These are phyloP conservation scores for Pseudogymnoascus sp. DNA, from an alignment of 2,329 filamentous ascomycete genomes.

Conservation along the genomic window DNA sequence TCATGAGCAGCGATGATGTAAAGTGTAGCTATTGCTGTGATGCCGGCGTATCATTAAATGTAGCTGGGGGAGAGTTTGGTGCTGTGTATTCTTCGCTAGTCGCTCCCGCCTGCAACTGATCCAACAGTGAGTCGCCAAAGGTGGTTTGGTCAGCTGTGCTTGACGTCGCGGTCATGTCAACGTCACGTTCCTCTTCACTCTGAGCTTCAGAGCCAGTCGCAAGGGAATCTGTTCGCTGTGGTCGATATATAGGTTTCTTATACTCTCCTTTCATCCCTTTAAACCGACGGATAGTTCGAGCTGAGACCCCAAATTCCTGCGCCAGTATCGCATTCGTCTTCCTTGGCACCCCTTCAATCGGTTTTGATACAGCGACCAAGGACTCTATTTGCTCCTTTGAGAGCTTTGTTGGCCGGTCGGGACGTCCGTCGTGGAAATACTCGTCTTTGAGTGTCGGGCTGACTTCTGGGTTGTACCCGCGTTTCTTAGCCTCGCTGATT, in stretches of 20 bases:
- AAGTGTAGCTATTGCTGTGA: background rate
- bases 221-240: background rate
- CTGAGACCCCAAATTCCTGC: background rate
- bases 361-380: background rate
- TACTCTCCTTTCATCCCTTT: background rate
- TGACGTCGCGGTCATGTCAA: background rate
- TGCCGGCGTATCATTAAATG: background rate
- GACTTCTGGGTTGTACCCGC: background rate
- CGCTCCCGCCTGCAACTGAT: background rate
- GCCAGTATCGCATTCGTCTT: background rate
- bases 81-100: background rate
- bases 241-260: background rate
- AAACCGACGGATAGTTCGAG: background rate
- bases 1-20: background rate
- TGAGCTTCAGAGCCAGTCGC: background rate
- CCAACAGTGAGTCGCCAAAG: background rate
- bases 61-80: background rate
- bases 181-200: background rate
- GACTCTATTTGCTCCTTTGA: background rate
- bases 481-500: background rate
- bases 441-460: background rate
- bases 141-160: background rate
- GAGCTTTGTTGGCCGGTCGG: background rate
- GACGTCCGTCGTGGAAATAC: constrained; percentile 3
- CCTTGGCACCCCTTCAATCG: background rate